phyloP scores from a whole-genome alignment of 2,329 filamentous ascomycete genomes.

The Aspergillus ruber region DNA sequence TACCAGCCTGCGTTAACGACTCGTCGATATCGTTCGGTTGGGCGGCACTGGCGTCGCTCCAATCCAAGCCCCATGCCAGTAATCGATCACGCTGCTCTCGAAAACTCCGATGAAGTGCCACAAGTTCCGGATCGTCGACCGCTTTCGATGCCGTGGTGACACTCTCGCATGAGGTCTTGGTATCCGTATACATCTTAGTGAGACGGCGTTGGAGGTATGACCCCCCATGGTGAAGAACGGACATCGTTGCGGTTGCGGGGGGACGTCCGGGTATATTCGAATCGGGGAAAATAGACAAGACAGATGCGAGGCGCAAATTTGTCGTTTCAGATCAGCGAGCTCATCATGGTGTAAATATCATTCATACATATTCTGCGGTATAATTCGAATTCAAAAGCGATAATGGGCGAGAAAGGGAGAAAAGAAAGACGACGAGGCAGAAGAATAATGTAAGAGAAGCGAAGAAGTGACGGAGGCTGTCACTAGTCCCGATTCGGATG shows the following conservation, averaged over 20 bases:
- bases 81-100: conserved; percentile 59
- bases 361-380: no score
- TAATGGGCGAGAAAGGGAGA: background rate
- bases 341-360: no score
- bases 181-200: conserved; percentile 58
- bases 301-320: conserved; percentile 3
- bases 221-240: conserved; percentile 40
- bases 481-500: conserved; percentile 9
- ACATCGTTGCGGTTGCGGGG: conserved; percentile 31
- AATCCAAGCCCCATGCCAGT: conserved; percentile 60
- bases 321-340: conserved; percentile 6
- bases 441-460: background rate
- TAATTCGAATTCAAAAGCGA: no score
- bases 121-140: conserved; percentile 47
- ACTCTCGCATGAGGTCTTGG: conserved; percentile 55
- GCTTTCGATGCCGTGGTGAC: conserved; percentile 45
- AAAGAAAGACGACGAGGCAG: conserved; percentile 2
- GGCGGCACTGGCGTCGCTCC: conserved; percentile 55
- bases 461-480: conserved; percentile 13
- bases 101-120: conserved; percentile 53
- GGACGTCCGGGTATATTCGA: conserved; percentile 9
- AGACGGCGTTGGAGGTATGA: conserved; percentile 44
- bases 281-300: background rate
- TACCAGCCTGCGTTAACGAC: conserved; percentile 54
- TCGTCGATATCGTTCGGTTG: conserved; percentile 57